Conservation (phyloP, 2,329 filamentous ascomycete genomes). For the Cryphonectria japonica region DNA sequence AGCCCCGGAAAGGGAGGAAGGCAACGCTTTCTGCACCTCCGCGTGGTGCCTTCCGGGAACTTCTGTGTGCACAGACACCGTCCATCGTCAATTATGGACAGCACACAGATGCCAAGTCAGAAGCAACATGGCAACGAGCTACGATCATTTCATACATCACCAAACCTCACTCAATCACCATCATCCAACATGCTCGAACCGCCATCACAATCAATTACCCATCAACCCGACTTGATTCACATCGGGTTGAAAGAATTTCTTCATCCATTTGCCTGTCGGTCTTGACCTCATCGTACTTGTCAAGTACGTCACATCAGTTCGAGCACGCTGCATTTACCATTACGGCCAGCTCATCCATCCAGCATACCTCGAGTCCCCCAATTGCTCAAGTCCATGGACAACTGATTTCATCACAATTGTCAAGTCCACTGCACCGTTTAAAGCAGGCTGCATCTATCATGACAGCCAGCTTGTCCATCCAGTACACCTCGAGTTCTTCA, state of each 20-base stretch:
- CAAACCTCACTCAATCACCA: neutral
- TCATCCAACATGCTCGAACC: neutral
- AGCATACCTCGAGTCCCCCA: too few species aligned
- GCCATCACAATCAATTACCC: neutral
- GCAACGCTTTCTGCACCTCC: conserved; percentile 26
- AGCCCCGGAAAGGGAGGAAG: conserved; percentile 17
- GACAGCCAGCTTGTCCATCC: too few species aligned
- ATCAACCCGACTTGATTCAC: neutral
- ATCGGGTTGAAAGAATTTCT: neutral
- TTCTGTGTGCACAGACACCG: conserved; percentile 17
- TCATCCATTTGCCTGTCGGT: neutral
- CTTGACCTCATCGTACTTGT: too few species aligned
- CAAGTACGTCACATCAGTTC: too few species aligned
- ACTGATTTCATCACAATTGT: too few species aligned
- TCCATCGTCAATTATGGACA: conserved; percentile 9
- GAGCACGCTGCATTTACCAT: too few species aligned
- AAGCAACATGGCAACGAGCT: conserved; percentile 6
- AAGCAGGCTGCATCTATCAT: too few species aligned
- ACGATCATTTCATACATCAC: neutral
- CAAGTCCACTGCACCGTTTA: too few species aligned
- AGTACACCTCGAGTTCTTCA: too few species aligned
- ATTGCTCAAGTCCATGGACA: too few species aligned
- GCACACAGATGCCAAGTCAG: conserved; percentile 21
- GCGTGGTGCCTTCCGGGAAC: conserved; percentile 24
- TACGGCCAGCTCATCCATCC: too few species aligned